Conservation (phyloP, 306 rosid species). For the Lagenaria siceraria region DNA sequence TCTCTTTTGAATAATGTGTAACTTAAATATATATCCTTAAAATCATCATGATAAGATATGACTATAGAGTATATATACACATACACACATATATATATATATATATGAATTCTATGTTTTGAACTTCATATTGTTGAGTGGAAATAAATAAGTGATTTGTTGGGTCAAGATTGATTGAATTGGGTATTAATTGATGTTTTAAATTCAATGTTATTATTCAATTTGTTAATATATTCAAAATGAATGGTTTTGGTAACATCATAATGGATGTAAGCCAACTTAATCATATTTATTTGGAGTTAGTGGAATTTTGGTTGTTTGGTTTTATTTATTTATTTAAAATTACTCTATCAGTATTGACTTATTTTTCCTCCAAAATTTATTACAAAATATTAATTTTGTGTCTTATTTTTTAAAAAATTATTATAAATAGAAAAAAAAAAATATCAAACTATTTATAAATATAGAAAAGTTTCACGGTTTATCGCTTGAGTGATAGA, state of each 20-base stretch:
- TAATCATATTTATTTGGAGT: not conserved
- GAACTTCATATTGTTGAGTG: not conserved
- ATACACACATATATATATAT: no score
- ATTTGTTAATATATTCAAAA: not conserved
- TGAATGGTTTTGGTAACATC: not conserved
- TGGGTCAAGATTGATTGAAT: not conserved
- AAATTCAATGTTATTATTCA: not conserved
- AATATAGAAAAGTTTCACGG: no score
- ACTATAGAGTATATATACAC: not conserved
- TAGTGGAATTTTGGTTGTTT: not conserved
- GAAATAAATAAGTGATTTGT: not conserved
- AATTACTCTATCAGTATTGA: not conserved
- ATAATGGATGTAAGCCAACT: not conserved
- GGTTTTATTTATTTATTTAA: not conserved
- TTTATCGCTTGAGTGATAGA: no score
- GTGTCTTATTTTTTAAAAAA: no score
- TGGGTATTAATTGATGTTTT: not conserved
- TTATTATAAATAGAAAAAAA: no score
- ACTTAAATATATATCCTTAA: conserved; percentile 4
- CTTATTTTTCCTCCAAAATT: not conserved
- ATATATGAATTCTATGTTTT: not conserved
- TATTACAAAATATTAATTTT: no score
- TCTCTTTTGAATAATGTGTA: not conserved
- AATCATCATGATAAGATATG: not conserved
- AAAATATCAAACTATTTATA: no score